Evolutionary conservation across 169 alveolate species (phyloP).

Genomic region (Eimeria praecox): DNA sequence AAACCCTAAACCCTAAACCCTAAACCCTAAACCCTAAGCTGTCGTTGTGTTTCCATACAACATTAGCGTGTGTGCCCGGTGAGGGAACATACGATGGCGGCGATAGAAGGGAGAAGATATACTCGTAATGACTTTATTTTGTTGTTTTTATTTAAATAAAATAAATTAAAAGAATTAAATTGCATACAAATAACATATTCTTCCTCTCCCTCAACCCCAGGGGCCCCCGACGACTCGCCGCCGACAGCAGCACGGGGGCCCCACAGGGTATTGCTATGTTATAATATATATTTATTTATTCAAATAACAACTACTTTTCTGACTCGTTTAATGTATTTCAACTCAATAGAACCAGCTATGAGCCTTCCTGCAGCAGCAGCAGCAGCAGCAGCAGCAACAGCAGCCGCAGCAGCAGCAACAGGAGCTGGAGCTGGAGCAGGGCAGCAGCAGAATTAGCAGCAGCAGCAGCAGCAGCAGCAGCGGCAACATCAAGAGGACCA

Average conservation of each 20-base stretch:
- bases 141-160: background rate
- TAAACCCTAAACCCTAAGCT: background rate
- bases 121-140: background rate
- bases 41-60: background rate
- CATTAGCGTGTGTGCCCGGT: background rate
- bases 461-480: background rate
- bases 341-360: background rate
- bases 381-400: background rate
- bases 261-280: background rate
- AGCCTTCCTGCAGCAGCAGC: background rate
- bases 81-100: background rate
- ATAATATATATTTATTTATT: background rate
- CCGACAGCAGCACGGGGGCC: conserved; percentile 20
- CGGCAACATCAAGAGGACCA: background rate
- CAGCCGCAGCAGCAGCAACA: conserved; percentile 4
- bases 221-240: background rate
- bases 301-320: background rate
- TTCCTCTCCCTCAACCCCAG: background rate
- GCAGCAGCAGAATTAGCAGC: background rate
- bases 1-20: background rate
- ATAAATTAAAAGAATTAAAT: background rate
- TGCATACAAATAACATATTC: background rate
- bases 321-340: background rate
- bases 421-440: background rate
- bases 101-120: background rate